Evolutionary conservation across 164 flowering plant species (phyloP), one percentile per base, ranked within the genome.

Genomic region (Euptelea pleiosperma): DNA sequence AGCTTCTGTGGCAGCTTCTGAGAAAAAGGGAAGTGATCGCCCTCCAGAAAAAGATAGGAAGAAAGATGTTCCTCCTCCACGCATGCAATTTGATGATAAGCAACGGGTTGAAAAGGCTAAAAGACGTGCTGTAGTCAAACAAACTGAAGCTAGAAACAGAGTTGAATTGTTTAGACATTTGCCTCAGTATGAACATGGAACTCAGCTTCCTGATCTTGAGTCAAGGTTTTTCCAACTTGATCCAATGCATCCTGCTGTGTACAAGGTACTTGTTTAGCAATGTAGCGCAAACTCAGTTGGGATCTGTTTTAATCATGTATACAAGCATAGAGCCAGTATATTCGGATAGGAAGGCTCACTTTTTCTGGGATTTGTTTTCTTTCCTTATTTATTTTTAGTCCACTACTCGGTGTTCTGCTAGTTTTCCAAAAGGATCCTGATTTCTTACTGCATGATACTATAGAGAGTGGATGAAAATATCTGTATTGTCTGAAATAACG

Each of bases 171-270:
- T 82, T 67, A 72, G 82, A 67, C 87, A 82, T 62, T 55, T 82
- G 53, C 98, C 97, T 47, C 98, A 92, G 67, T 92, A 92, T 76
- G 98, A 86, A 55, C 98, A 77, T 72, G 98, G 96, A 69, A 86
- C 82, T 46, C 88, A 77, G 75, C 91, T 92, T 72, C 90, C 96
- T 66, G 88, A 84, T 46, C 86, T 92, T 5, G 96, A 82, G 76
- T 61, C 86, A 15, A 93, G 80, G 72, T 86, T 90, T 75, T 93
- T 85, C 70, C 83, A 81, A 61, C 81, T 86, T 61, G 91, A 88
- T 67, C 77, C 83, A 8, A 67, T 90, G 74, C 99, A 93, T 81
- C 96, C 95, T 60, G 77, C 96, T 59, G 88, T 93, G 33, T 83
- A 82, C 79, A 90, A 85, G 97, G 99, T 93, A 82, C 48, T 49